Evolutionary conservation across 1,284 basidiomycete species (phyloP), one percentile per base, ranked within the genome.

Genomic region (Apiotrichum gamsii): DNA sequence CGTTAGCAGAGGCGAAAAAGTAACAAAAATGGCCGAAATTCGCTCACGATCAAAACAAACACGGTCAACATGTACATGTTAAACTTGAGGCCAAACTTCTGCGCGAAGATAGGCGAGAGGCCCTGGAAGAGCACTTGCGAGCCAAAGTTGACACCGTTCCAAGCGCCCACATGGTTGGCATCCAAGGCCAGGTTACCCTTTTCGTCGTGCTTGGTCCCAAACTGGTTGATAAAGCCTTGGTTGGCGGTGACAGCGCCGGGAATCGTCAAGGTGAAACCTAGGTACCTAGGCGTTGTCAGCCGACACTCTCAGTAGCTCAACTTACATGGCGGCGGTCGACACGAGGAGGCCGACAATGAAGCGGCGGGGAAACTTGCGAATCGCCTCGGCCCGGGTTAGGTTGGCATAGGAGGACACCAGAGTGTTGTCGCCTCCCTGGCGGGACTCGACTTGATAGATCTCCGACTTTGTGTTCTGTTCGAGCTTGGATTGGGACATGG

Each of bases 291-390:
- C n/a, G n/a, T n/a, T n/a, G n/a, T n/a, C n/a, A n/a, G n/a, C n/a
- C n/a, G n/a, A n/a, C n/a, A n/a, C n/a, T n/a, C n/a, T n/a, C n/a
- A n/a, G n/a, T n/a, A n/a, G n/a, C n/a, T n/a, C 53, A 14, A 43
- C 24, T 33, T 55, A 58, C 50, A 57, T 54, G 33, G 45, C 55
- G 14, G 43, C 51, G 9, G 41, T 29, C 13, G 43, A 39, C 11
- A 51, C 33, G n/a, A n/a, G n/a, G n/a, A n/a, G n/a, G n/a, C n/a
- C n/a, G n/a, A n/a, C n/a, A 16, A 38, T 21, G 19, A 38, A 38
- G 39, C 29, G 23, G 5, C 29, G 15, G n/a, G 31, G 31, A 9
- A 33, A 33, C 31, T 33, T 33, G 8, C n/a, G n/a, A 18, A 33
- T 33, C n/a, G 31, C 31, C 31, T n/a, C n/a, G n/a, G n/a, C n/a